phyloP scores from a whole-genome alignment of 2,329 filamentous ascomycete species.

The Colletotrichum caudatum region DNA sequence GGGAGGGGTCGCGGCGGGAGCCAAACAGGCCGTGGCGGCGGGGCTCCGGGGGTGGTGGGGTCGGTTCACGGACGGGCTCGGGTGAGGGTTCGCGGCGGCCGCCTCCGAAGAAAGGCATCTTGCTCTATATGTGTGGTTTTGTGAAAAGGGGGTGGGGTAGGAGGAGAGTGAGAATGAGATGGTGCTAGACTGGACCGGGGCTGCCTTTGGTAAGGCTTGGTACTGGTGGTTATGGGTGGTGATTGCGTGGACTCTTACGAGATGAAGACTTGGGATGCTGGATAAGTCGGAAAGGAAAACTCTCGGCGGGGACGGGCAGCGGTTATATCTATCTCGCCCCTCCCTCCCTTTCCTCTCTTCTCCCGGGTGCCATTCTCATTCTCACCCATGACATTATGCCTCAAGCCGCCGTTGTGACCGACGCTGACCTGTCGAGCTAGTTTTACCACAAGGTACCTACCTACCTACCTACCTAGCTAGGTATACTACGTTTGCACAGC shows the following conservation, averaged over 20 bases:
- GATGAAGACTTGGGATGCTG: conserved; percentile 37
- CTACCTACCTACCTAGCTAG: too few relatives aligned
- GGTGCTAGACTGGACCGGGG: not conserved
- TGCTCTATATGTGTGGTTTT: conserved; percentile 1
- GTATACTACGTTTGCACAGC: not conserved
- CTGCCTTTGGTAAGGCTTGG: conserved; percentile 17
- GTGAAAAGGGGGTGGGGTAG: not conserved
- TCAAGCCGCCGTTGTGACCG: not conserved
- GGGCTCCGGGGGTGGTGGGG: conserved; percentile 44
- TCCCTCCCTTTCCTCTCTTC: not conserved
- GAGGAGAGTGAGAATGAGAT: not conserved
- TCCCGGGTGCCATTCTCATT: not conserved
- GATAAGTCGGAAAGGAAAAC: conserved; percentile 27
- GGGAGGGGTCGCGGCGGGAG: conserved; percentile 46
- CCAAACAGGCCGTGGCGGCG: conserved; percentile 43
- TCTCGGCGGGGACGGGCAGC: conserved; percentile 28
- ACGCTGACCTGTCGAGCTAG: conserved; percentile 3
- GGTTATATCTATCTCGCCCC: conserved; percentile 31
- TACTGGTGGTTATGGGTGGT: conserved; percentile 4
- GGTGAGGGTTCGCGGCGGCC: conserved; percentile 48
- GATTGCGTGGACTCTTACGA: conserved; percentile 23
- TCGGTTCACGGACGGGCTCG: conserved; percentile 50
- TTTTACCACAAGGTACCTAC: conserved; percentile 1
- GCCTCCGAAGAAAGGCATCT: conserved; percentile 46
- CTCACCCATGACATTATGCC: conserved; percentile 6